Percentiles rank a stretch among this genome's conserved stretches.
phyloP scores from a whole-genome alignment of 176 grass and related monocot genomes.

The Juncus inflexus region DNA sequence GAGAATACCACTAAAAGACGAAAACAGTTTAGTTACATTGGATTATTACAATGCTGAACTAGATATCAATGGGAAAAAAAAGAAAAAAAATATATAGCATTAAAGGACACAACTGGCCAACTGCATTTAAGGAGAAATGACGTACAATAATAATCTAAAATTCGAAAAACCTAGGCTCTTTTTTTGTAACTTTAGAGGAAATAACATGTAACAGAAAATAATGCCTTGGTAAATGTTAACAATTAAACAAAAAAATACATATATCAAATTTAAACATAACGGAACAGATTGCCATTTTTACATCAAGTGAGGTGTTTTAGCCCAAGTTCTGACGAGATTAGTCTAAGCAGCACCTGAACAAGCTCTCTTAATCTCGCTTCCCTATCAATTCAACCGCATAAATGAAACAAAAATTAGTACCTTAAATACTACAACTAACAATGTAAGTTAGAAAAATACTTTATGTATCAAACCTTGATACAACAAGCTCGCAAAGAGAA shows the following conservation, averaged over 20 bases:
- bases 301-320: conserved; percentile 55
- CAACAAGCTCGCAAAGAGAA: conserved; percentile 79
- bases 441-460: neutral
- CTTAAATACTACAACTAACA: too few species aligned
- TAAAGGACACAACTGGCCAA: too few species aligned
- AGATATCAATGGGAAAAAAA: too few species aligned
- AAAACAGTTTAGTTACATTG: too few species aligned
- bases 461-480: conserved; percentile 70
- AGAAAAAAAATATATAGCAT: too few species aligned
- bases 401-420: neutral
- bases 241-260: conserved; percentile 13
- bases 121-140: too few species aligned
- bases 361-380: conserved; percentile 86
- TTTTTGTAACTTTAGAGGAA: too few species aligned
- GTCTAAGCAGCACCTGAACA: conserved; percentile 75
- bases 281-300: conserved; percentile 12
- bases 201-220: conserved; percentile 7
- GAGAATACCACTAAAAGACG: too few species aligned
- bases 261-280: conserved; percentile 14
- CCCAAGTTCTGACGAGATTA: conserved; percentile 64
- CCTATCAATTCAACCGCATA: conserved; percentile 37
- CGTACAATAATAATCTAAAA: too few species aligned
- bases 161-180: too few species aligned
- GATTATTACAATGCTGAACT: too few species aligned
- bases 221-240: neutral